Conservation (phyloP, 2,329 filamentous ascomycete genomes). For the Colletotrichum sp. region DNA sequence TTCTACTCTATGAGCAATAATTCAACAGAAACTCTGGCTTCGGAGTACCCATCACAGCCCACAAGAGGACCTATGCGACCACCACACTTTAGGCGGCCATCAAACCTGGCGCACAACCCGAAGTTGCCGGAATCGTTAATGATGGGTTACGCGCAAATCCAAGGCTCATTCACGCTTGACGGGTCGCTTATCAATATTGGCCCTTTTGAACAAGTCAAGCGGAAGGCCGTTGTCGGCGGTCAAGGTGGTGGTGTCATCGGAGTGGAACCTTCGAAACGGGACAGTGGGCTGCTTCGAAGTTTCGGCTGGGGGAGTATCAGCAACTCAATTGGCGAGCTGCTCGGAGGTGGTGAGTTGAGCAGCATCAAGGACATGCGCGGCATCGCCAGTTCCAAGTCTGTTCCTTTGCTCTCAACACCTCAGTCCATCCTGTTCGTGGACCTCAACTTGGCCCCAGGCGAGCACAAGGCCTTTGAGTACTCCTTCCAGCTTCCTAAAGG, state of each 20-base stretch:
- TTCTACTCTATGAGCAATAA: constrained; percentile 96
- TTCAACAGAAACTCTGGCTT: constrained; percentile 90
- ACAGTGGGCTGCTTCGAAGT: constrained; percentile 80
- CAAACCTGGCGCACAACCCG: constrained; percentile 47
- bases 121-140: constrained; percentile 79
- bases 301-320: constrained; percentile 90
- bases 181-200: constrained; percentile 88
- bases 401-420: constrained; percentile 91
- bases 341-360: constrained; percentile 87
- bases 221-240: constrained; percentile 87
- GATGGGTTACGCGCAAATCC: constrained; percentile 97
- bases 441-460: constrained; percentile 82
- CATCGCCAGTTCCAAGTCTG: constrained; percentile 81
- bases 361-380: constrained; percentile 96
- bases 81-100: constrained; percentile 51
- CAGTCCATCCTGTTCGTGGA: constrained; percentile 97
- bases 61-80: constrained; percentile 43
- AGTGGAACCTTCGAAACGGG: constrained; percentile 73
- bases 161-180: constrained; percentile 90
- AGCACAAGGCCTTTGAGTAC: constrained; percentile 88
- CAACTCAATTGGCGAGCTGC: constrained; percentile 83
- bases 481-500: constrained; percentile 85
- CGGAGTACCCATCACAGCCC: constrained; percentile 73
- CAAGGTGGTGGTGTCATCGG: constrained; percentile 88
- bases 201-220: constrained; percentile 94